phyloP scores from a whole-genome alignment of 2,329 filamentous ascomycete species.

The Sporothrix humicola region DNA sequence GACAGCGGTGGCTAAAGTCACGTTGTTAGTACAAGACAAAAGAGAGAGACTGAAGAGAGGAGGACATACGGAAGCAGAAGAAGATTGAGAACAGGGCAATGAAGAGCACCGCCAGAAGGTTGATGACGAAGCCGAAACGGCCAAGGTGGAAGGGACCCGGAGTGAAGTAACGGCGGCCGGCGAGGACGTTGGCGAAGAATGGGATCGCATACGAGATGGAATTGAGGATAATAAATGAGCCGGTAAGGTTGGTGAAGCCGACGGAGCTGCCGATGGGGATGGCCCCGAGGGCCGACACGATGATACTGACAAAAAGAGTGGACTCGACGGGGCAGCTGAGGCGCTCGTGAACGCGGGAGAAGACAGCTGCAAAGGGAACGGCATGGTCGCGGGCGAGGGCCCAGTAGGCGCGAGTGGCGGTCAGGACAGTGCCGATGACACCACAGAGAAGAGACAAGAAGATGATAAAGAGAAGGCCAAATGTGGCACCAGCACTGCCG shows the following conservation, averaged over 20 bases:
- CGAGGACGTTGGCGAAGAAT: constrained; percentile 58
- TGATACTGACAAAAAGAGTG: constrained; percentile 58
- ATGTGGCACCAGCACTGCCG: constrained; percentile 55
- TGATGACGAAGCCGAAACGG: constrained; percentile 55
- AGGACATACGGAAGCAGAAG: constrained; percentile 62
- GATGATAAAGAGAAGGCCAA: constrained; percentile 63
- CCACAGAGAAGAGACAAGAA: constrained; percentile 58
- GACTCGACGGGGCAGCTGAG: constrained; percentile 65
- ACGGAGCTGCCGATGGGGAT: constrained; percentile 61
- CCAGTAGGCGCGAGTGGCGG: constrained; percentile 54
- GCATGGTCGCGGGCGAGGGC: constrained; percentile 64
- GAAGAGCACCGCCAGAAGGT: constrained; percentile 56
- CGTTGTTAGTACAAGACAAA: not conserved
- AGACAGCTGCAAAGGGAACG: constrained; percentile 60
- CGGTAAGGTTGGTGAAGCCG: constrained; percentile 63
- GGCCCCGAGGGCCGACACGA: constrained; percentile 60
- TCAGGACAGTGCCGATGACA: constrained; percentile 57
- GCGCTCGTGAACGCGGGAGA: constrained; percentile 58
- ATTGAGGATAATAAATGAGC: constrained; percentile 63
- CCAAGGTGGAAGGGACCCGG: constrained; percentile 61
- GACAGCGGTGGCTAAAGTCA: constrained; percentile 6
- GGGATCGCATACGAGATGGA: constrained; percentile 60
- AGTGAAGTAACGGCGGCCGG: constrained; percentile 57
- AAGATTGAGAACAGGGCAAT: constrained; percentile 63
- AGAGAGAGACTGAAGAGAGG: not conserved